Evolutionary conservation across 1,139 yeast species (phyloP).

Genomic region (Pneumocystis oryctolagi): DNA sequence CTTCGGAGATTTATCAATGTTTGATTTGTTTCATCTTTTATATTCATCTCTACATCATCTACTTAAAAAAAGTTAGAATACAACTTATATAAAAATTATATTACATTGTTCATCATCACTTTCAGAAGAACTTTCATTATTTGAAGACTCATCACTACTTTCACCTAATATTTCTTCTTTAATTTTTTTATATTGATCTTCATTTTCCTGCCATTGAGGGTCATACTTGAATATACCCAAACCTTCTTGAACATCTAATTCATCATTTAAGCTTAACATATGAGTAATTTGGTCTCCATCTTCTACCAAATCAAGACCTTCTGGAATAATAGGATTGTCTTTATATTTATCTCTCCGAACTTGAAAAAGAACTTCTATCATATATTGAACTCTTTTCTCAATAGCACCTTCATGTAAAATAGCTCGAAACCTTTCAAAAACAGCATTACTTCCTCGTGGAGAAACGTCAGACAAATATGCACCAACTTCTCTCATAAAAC

Average conservation of each 20-base stretch:
- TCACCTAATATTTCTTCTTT: conserved; percentile 35
- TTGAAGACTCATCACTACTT: conserved; percentile 23
- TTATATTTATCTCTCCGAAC: conserved; percentile 37
- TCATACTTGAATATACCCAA: conserved; percentile 43
- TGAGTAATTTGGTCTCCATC: conserved; percentile 52
- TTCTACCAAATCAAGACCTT: conserved; percentile 45
- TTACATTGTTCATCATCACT: conserved; percentile 14
- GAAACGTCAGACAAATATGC: conserved; percentile 30
- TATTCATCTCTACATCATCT: conserved; percentile 16
- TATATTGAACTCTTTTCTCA: conserved; percentile 31
- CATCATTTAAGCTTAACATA: conserved; percentile 40
- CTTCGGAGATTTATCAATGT: conserved; percentile 43
- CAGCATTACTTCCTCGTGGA: conserved; percentile 33
- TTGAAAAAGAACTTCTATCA: conserved; percentile 41
- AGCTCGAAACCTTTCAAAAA: conserved; percentile 48
- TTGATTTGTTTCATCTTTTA: conserved; percentile 58
- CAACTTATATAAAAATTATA: not conserved
- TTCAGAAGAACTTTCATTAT: conserved; percentile 16
- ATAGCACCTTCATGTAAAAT: conserved; percentile 43
- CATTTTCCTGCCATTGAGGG: conserved; percentile 37
- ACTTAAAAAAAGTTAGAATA: conserved; percentile 16
- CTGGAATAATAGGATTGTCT: conserved; percentile 30
- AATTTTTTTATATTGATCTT: conserved; percentile 30
- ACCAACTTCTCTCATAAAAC: conserved; percentile 34
- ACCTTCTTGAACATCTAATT: conserved; percentile 33